A percentile compares a stretch with the other conserved stretches of the same genome.
These are phyloP conservation scores for Nelumbo lutea DNA, from an alignment of 164 flowering plant genomes.

Conservation along the genomic window DNA sequence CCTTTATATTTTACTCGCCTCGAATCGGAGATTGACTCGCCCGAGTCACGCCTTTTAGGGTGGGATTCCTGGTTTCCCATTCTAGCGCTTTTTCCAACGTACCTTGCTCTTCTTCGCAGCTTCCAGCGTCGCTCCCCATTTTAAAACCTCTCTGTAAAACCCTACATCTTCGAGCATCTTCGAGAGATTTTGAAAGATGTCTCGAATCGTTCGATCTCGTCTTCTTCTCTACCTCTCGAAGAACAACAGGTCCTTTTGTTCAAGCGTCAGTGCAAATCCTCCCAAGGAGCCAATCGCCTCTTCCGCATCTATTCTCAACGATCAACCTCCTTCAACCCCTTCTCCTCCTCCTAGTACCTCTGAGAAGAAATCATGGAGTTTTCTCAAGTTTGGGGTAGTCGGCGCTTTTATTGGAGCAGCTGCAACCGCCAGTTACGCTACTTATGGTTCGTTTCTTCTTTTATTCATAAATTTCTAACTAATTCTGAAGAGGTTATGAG, in stretches of 20 bases:
- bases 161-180: neutral
- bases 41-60: too few relatives aligned
- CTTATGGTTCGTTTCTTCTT: slow-evolving; percentile 42
- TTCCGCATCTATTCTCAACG: slow-evolving; percentile 24
- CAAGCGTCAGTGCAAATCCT: slow-evolving; percentile 20
- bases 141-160: too few relatives aligned
- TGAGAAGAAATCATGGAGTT: slow-evolving; percentile 28
- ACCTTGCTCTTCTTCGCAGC: too few relatives aligned
- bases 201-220: slow-evolving; percentile 30
- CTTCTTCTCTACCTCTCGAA: slow-evolving; percentile 10
- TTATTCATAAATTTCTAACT: neutral
- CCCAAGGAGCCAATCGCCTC: slow-evolving; percentile 31
- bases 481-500: neutral
- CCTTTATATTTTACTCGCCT: too few relatives aligned
- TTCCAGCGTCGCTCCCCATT: too few relatives aligned
- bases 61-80: too few relatives aligned
- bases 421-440: slow-evolving; percentile 48
- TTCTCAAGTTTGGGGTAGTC: slow-evolving; percentile 38
- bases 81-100: too few relatives aligned
- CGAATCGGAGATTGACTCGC: too few relatives aligned
- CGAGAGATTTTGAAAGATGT: slow-evolving; percentile 19
- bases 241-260: slow-evolving; percentile 15
- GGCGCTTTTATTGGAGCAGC: slow-evolving; percentile 46
- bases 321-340: slow-evolving; percentile 19
- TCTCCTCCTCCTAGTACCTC: slow-evolving; percentile 7